Evolutionary conservation across 139 green algal species (phyloP).

Genomic region (Nannochloris sp.): DNA sequence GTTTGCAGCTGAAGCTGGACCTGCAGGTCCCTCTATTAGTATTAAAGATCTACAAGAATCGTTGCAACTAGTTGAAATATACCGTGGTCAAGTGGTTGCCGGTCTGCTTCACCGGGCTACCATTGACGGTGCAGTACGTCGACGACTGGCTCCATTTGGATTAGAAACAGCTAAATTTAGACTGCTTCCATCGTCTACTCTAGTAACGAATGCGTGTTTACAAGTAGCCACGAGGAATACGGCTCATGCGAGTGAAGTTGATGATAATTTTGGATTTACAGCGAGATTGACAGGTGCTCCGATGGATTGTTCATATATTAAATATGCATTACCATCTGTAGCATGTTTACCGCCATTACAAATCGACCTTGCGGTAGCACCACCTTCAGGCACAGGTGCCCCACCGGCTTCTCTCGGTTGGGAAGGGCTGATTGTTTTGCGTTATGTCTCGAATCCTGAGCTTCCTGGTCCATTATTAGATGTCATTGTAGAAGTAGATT

Average conservation of each 20-base stretch:
- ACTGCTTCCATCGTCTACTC: not conserved
- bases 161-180: slow-evolving; percentile 12
- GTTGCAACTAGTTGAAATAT: slow-evolving; percentile 28
- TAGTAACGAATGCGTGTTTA: slow-evolving; percentile 17
- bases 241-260: not conserved
- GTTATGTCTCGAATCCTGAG: slow-evolving; percentile 12
- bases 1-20: not conserved
- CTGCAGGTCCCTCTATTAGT: not conserved
- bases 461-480: slow-evolving; percentile 19
- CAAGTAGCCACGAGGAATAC: slow-evolving; percentile 11
- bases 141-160: slow-evolving; percentile 20
- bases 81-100: slow-evolving; percentile 3
- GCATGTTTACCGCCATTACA: slow-evolving; percentile 22
- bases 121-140: slow-evolving; percentile 17
- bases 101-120: not conserved
- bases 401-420: not conserved
- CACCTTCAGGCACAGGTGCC: not conserved
- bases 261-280: not conserved
- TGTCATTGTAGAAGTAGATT: slow-evolving; percentile 7
- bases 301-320: slow-evolving; percentile 26
- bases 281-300: slow-evolving; percentile 9
- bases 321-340: slow-evolving; percentile 21
- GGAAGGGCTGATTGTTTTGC: slow-evolving; percentile 22
- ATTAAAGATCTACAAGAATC: slow-evolving; percentile 13
- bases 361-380: slow-evolving; percentile 6